Evolutionary conservation across 176 grass and related monocot genomes (phyloP).

Genomic region (Phoenix roebelenii): DNA sequence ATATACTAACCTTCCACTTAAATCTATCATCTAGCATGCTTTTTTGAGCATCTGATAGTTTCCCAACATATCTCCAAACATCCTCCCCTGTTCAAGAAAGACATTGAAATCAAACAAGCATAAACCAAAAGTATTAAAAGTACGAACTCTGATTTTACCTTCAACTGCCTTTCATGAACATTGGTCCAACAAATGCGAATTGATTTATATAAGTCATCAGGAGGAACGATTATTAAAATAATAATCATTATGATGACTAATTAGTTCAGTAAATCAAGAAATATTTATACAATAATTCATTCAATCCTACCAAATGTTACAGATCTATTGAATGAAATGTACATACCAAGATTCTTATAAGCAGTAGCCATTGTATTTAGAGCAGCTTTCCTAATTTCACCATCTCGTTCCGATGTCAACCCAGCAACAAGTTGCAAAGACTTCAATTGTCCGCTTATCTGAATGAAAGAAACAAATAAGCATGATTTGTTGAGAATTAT

Average conservation of each 20-base stretch:
- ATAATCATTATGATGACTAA: too few species aligned
- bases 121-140: too few species aligned
- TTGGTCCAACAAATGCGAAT: too few species aligned
- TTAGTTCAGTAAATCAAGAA: too few species aligned
- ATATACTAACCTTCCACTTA: conserved; percentile 88
- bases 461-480: conserved; percentile 11
- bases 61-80: conserved; percentile 96
- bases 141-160: too few species aligned
- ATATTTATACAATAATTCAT: too few species aligned
- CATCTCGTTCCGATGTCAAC: conserved; percentile 86
- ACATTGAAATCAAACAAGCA: not conserved
- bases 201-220: too few species aligned
- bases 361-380: conserved; percentile 95
- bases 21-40: conserved; percentile 99
- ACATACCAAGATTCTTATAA: conserved; percentile 85
- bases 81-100: conserved; percentile 61
- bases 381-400: conserved; percentile 96
- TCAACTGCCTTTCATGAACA: too few species aligned
- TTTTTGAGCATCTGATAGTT: conserved; percentile 97
- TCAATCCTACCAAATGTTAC: too few species aligned
- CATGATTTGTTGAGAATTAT: not conserved
- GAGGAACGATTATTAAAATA: too few species aligned
- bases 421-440: conserved; percentile 84
- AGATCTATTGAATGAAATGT: not conserved
- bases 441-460: conserved; percentile 97